Conservation (phyloP, 169 alveolate species). For the Miamiensis avidus region DNA sequence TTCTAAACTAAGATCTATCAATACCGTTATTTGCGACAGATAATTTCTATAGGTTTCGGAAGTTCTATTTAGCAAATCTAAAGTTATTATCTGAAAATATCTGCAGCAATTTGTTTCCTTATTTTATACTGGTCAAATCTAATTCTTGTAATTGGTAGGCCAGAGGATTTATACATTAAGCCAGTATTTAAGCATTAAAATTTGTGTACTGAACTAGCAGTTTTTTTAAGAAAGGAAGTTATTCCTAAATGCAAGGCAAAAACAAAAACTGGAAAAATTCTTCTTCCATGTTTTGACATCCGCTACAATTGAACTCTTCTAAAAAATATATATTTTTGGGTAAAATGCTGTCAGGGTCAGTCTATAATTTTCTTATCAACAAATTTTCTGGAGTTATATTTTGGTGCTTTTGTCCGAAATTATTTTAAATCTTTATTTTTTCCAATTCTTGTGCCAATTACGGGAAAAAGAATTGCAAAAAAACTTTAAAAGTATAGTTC, state of each 20-base stretch:
- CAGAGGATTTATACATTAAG: no score
- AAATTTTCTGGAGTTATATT: no score
- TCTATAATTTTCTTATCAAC: no score
- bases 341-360: background rate
- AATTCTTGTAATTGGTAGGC: background rate
- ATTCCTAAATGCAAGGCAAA: background rate
- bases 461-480: background rate
- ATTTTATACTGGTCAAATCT: background rate
- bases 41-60: no score
- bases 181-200: background rate
- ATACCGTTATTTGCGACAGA: no score
- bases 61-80: no score
- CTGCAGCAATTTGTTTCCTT: background rate
- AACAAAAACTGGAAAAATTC: background rate
- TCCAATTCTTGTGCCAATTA: no score
- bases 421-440: background rate
- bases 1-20: no score
- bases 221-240: background rate
- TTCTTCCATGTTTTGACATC: background rate
- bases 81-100: background rate
- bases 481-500: background rate
- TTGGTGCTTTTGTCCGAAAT: no score
- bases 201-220: background rate
- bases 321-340: no score
- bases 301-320: background rate